Evolutionary conservation across 192 early-diverging fungal species (phyloP).

Genomic region (Umbelopsis isabellina): DNA sequence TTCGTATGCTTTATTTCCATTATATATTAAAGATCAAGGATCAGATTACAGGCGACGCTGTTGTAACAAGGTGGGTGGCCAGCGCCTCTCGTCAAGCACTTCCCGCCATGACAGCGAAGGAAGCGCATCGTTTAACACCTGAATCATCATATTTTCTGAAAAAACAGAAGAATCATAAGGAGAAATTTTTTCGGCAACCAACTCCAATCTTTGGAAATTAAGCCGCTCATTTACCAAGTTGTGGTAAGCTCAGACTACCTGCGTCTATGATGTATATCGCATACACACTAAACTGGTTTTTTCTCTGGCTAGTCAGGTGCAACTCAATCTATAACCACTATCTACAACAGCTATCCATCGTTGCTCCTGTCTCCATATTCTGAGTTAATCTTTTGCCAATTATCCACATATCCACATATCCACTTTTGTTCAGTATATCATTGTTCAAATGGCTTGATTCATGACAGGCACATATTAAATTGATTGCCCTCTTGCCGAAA

Average conservation of each 20-base stretch:
- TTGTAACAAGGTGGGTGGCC: conserved; percentile 21
- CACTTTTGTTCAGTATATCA: too few relatives aligned
- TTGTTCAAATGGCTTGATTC: too few relatives aligned
- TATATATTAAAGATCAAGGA: neutral
- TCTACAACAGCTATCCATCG: too few relatives aligned
- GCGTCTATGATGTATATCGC: neutral
- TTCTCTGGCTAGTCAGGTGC: too few relatives aligned
- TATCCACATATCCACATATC: too few relatives aligned
- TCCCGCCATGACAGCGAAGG: conserved; percentile 18
- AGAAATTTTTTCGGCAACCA: neutral
- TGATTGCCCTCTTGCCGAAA: too few relatives aligned
- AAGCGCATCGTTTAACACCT: conserved; percentile 15
- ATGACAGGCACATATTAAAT: too few relatives aligned
- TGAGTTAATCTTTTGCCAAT: too few relatives aligned
- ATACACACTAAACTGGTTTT: neutral
- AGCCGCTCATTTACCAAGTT: neutral
- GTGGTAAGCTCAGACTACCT: conserved; percentile 3
- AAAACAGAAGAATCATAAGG: conserved; percentile 20
- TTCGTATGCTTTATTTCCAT: neutral
- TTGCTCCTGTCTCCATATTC: too few relatives aligned
- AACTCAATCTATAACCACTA: too few relatives aligned
- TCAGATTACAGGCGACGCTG: conserved; percentile 21
- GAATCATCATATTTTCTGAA: conserved; percentile 23
- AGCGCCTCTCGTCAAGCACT: conserved; percentile 18
- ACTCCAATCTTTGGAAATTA: neutral